These are phyloP conservation scores for Cryptococcus sp. DNA, from an alignment of 1,284 basidiomycete genomes.

Conservation along the genomic window DNA sequence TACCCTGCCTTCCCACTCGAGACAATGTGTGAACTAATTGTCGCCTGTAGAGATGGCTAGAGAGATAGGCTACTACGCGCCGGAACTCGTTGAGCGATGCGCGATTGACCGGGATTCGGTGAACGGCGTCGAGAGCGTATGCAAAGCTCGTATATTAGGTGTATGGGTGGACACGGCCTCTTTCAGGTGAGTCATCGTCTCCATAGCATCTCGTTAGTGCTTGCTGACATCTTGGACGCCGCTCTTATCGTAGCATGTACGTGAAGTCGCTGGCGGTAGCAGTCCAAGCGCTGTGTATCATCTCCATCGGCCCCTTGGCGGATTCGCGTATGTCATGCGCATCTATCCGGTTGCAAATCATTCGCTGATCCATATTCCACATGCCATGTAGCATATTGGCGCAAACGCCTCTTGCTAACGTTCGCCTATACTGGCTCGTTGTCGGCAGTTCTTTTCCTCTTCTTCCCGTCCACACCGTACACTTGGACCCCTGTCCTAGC, in stretches of 20 bases:
- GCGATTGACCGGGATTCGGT: slow-evolving; percentile 3
- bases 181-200: slow-evolving; percentile 66
- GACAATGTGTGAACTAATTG: neutral
- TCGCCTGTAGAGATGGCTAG: slow-evolving; percentile 44
- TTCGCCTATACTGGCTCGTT: slow-evolving; percentile 73
- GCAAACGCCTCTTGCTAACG: slow-evolving; percentile 71
- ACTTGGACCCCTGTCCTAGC: slow-evolving; percentile 61
- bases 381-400: slow-evolving; percentile 63
- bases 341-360: neutral
- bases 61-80: slow-evolving; percentile 44
- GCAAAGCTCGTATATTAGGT: slow-evolving; percentile 54
- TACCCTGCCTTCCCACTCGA: neutral
- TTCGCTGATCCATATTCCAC: neutral
- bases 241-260: slow-evolving; percentile 65
- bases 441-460: slow-evolving; percentile 68
- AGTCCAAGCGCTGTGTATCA: slow-evolving; percentile 82
- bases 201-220: slow-evolving; percentile 2
- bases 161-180: slow-evolving; percentile 81
- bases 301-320: slow-evolving; percentile 84
- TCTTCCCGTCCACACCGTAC: slow-evolving; percentile 67
- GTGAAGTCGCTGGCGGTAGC: slow-evolving; percentile 81
- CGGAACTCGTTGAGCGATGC: slow-evolving; percentile 39
- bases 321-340: slow-evolving; percentile 69
- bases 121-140: slow-evolving; percentile 22
- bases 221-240: slow-evolving; percentile 3